These are phyloP conservation scores for Areca catechu DNA, from an alignment of 176 grass and related monocot genomes.

Conservation along the genomic window DNA sequence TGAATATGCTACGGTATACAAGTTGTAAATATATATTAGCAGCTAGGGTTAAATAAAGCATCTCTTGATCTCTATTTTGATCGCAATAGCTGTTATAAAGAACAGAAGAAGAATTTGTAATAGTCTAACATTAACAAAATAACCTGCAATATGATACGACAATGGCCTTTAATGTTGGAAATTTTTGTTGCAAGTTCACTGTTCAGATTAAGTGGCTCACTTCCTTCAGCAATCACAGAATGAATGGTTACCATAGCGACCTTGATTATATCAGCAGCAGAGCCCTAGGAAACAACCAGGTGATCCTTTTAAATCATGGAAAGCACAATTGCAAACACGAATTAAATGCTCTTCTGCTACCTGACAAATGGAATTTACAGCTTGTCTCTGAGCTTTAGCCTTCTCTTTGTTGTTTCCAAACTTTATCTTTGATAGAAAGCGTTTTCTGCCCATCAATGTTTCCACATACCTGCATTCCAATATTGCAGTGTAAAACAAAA, in stretches of 20 bases:
- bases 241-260: conserved; percentile 92
- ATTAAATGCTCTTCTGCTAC: conserved; percentile 15
- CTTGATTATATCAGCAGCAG: conserved; percentile 90
- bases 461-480: conserved; percentile 49
- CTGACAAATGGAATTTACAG: conserved; percentile 98
- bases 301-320: neutral
- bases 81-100: no score
- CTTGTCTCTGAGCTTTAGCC: conserved; percentile 96
- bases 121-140: neutral
- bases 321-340: conserved; percentile 1
- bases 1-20: no score
- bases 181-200: conserved; percentile 26
- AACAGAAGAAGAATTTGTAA: no score
- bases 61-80: no score
- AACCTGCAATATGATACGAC: conserved; percentile 85
- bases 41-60: no score
- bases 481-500: no score
- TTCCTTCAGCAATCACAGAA: conserved; percentile 45
- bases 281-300: conserved; percentile 40
- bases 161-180: conserved; percentile 53
- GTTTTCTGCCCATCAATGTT: conserved; percentile 87
- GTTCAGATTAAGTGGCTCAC: conserved; percentile 20
- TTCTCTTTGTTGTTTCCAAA: conserved; percentile 66
- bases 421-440: conserved; percentile 82
- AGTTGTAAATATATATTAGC: no score